These are phyloP conservation scores for Phoma sp. DNA, from an alignment of 2,329 filamentous ascomycete species.

Conservation along the genomic window DNA sequence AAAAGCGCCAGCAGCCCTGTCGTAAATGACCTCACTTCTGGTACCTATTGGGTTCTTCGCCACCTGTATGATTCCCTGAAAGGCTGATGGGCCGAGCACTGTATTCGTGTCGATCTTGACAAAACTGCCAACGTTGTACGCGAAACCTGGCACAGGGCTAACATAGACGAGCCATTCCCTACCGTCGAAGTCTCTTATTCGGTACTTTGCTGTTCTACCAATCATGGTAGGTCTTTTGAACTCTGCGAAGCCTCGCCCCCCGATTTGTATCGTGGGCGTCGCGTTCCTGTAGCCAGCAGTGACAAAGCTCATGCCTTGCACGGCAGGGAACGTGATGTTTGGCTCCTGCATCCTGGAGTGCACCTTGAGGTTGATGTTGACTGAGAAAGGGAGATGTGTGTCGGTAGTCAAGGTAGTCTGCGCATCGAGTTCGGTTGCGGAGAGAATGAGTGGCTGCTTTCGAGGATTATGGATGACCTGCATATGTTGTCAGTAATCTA, in stretches of 20 bases:
- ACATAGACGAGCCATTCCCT: conserved; percentile 80
- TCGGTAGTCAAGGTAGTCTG: conserved; percentile 64
- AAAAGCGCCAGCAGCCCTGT: conserved; percentile 78
- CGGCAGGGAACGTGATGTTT: conserved; percentile 76
- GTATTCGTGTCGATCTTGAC: conserved; percentile 66
- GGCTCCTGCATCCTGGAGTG: conserved; percentile 60
- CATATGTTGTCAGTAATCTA: too few species aligned
- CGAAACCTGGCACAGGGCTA: conserved; percentile 58
- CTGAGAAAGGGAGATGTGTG: conserved; percentile 62
- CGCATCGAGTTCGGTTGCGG: conserved; percentile 73
- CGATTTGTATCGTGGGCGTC: conserved; percentile 72
- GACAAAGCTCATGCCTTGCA: conserved; percentile 89
- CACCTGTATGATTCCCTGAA: conserved; percentile 81
- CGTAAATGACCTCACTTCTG: conserved; percentile 71
- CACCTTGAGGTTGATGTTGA: conserved; percentile 69
- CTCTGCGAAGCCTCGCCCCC: conserved; percentile 74
- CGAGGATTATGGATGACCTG: conserved; percentile 80
- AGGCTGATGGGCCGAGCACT: conserved; percentile 69
- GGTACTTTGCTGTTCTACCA: conserved; percentile 76
- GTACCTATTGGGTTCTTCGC: conserved; percentile 71
- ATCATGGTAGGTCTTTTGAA: conserved; percentile 66
- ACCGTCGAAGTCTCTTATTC: conserved; percentile 71
- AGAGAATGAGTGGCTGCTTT: conserved; percentile 80
- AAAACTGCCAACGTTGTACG: conserved; percentile 67
- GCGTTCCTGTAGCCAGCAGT: conserved; percentile 76